A percentile compares a stretch with the other conserved stretches of the same genome.
Evolutionary conservation across 345 rosid genomes (phyloP).

Genomic region (Combretum micranthum): DNA sequence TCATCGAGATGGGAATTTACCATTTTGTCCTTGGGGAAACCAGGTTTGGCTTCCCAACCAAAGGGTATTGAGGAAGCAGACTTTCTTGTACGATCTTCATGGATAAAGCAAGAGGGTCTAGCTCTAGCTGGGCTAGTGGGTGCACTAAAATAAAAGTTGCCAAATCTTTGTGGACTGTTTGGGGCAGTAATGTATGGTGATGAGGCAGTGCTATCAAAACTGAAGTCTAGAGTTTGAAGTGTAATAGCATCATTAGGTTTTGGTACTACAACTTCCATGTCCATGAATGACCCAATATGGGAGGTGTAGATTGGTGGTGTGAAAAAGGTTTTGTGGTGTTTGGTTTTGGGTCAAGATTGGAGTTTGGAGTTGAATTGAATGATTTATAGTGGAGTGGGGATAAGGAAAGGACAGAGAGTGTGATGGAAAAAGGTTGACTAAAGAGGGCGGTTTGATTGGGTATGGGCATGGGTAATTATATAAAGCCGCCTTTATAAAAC

Average conservation of each 20-base stretch:
- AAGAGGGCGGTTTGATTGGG: constrained; percentile 9
- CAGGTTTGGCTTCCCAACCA: constrained; percentile 40
- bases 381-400: constrained; percentile 3
- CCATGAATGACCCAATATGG: constrained; percentile 25
- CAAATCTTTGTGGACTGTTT: constrained; percentile 79
- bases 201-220: constrained; percentile 73
- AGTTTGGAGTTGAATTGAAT: neutral
- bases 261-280: constrained; percentile 34
- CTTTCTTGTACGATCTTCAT: constrained; percentile 11
- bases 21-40: constrained; percentile 21
- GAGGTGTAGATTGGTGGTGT: constrained; percentile 1
- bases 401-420: constrained; percentile 5
- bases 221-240: constrained; percentile 38
- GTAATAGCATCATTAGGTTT: constrained; percentile 9
- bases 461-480: constrained; percentile 5
- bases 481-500: constrained; percentile 48
- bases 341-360: neutral
- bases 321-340: neutral
- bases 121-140: constrained; percentile 61
- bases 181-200: constrained; percentile 98
- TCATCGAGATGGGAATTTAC: neutral
- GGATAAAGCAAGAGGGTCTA: constrained; percentile 12
- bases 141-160: constrained; percentile 49
- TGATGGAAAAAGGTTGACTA: constrained; percentile 9
- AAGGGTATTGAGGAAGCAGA: constrained; percentile 28